phyloP scores from a whole-genome alignment of 2,329 filamentous ascomycete genomes.

The Alternaria alternata region DNA sequence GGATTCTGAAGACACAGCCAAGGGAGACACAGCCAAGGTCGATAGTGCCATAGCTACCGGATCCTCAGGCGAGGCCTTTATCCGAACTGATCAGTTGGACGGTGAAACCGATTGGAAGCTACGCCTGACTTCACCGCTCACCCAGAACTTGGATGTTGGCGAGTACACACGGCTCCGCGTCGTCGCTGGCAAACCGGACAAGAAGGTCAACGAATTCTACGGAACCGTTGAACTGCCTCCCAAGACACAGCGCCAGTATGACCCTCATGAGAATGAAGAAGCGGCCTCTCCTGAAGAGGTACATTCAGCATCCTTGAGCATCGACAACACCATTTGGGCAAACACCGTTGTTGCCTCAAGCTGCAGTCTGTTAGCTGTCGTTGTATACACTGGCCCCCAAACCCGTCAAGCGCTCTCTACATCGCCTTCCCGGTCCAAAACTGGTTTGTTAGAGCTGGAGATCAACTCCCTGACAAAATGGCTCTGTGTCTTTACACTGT shows the following conservation, averaged over 20 bases:
- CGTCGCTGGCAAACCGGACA: slow-evolving; percentile 88
- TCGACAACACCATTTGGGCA: slow-evolving; percentile 98
- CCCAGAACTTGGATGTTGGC: slow-evolving; percentile 76
- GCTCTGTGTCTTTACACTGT: slow-evolving; percentile 84
- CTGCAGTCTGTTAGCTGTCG: slow-evolving; percentile 84
- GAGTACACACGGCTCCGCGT: slow-evolving; percentile 74
- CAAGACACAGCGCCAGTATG: slow-evolving; percentile 58
- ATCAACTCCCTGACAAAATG: slow-evolving; percentile 98
- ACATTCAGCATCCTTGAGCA: slow-evolving; percentile 77
- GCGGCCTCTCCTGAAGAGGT: slow-evolving; percentile 21
- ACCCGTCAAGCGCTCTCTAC: slow-evolving; percentile 94
- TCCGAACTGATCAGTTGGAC: slow-evolving; percentile 95
- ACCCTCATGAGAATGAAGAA: slow-evolving; percentile 49
- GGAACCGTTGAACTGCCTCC: slow-evolving; percentile 83
- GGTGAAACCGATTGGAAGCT: slow-evolving; percentile 99
- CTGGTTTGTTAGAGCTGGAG: slow-evolving; percentile 90
- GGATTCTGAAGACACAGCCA: slow-evolving; percentile 24
- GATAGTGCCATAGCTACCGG: slow-evolving; percentile 32
- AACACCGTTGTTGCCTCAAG: slow-evolving; percentile 97
- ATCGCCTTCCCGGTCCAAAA: slow-evolving; percentile 89
- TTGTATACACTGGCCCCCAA: slow-evolving; percentile 93
- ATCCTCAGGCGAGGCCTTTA: slow-evolving; percentile 87
- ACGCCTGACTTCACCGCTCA: slow-evolving; percentile 83
- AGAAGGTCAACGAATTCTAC: slow-evolving; percentile 91
- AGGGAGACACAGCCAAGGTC: slow-evolving; percentile 22